phyloP scores from a whole-genome alignment of 352 stramenopile genomes.

The Phytophthora quininea region DNA sequence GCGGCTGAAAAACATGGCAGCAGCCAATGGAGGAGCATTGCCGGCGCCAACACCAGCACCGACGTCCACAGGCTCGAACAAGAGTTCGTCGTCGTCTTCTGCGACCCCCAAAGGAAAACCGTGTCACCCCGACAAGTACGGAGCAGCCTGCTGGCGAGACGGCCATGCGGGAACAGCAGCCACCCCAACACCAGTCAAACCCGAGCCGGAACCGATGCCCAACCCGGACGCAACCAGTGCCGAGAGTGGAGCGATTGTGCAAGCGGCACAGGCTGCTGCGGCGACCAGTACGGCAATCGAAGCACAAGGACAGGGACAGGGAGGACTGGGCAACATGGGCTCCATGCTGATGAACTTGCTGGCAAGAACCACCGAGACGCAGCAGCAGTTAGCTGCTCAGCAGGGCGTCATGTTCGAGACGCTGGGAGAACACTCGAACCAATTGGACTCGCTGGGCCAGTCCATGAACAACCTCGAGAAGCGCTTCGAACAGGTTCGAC shows the following conservation, averaged over 20 bases:
- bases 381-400: conserved; percentile 85
- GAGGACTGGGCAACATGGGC: conserved; percentile 82
- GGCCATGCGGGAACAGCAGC: conserved; percentile 51
- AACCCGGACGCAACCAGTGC: conserved; percentile 25
- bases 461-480: conserved; percentile 81
- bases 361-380: conserved; percentile 81
- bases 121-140: conserved; percentile 34
- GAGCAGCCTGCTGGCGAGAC: conserved; percentile 69
- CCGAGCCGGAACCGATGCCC: conserved; percentile 25
- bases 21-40: conserved; percentile 25
- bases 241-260: conserved; percentile 50
- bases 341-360: conserved; percentile 90
- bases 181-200: conserved; percentile 39
- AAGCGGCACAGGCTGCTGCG: conserved; percentile 35
- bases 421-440: conserved; percentile 79
- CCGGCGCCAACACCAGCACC: conserved; percentile 4
- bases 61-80: background rate
- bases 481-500: conserved; percentile 78
- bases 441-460: conserved; percentile 74
- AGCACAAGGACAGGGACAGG: conserved; percentile 62
- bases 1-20: conserved; percentile 58
- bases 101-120: conserved; percentile 22
- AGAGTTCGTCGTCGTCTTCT: conserved; percentile 37
- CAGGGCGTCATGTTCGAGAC: conserved; percentile 90
- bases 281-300: conserved; percentile 69